These are phyloP conservation scores for Dioscorea zingiberensis DNA, from an alignment of 106 monocot species.

Conservation along the genomic window DNA sequence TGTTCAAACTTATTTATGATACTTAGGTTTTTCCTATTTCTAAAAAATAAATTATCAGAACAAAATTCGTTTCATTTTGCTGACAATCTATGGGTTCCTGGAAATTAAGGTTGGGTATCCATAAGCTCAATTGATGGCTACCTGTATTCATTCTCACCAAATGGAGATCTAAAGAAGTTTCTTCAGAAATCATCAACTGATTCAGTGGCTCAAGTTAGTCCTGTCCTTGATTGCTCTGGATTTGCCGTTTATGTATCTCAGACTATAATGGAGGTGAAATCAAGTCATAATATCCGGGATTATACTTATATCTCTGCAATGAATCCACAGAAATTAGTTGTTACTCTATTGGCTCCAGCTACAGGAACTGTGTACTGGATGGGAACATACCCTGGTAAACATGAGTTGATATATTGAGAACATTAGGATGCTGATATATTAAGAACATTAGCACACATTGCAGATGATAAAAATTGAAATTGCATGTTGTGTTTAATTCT, in stretches of 20 bases:
- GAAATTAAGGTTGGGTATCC: conserved; percentile 71
- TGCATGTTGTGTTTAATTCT: too few relatives aligned
- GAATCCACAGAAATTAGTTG: conserved; percentile 34
- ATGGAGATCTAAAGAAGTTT: conserved; percentile 54
- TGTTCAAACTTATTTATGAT: not conserved
- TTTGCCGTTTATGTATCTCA: conserved; percentile 65
- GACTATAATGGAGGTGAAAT: conserved; percentile 51
- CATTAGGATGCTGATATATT: not conserved
- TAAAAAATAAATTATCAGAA: not conserved
- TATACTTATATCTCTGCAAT: conserved; percentile 66
- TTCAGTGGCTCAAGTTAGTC: conserved; percentile 62
- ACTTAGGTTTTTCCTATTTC: not conserved
- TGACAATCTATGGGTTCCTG: not conserved
- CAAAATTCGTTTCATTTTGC: too few relatives aligned
- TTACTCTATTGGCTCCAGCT: conserved; percentile 62
- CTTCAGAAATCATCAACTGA: conserved; percentile 43
- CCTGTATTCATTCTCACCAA: conserved; percentile 79
- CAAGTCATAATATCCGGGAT: conserved; percentile 23
- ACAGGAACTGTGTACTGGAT: conserved; percentile 84
- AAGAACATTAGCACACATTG: too few relatives aligned
- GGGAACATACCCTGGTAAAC: conserved; percentile 47
- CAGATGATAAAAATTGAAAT: not conserved
- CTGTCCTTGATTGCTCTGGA: conserved; percentile 80
- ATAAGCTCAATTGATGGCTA: conserved; percentile 88
- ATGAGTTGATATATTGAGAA: not conserved